Evolutionary conservation across 2,329 filamentous ascomycete genomes (phyloP).

Genomic region (Claviceps africana): DNA sequence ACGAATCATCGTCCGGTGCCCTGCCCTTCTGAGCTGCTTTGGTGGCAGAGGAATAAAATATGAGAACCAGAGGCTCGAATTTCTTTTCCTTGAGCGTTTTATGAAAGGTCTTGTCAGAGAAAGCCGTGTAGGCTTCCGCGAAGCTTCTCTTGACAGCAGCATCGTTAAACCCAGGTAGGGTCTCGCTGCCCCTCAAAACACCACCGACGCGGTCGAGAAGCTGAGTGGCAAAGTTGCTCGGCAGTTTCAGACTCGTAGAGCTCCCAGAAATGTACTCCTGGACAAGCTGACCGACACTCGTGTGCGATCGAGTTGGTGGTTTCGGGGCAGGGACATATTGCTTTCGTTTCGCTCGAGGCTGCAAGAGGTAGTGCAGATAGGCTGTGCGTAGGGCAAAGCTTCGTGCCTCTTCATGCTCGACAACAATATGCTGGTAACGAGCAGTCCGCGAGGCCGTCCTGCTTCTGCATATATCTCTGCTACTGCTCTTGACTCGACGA

Average conservation of each 20-base stretch:
- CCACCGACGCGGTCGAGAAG: slow-evolving; percentile 63
- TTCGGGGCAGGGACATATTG: slow-evolving; percentile 64
- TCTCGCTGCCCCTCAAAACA: slow-evolving; percentile 69
- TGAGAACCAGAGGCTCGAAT: slow-evolving; percentile 82
- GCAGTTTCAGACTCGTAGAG: slow-evolving; percentile 39
- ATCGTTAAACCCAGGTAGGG: slow-evolving; percentile 78
- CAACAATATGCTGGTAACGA: slow-evolving; percentile 29
- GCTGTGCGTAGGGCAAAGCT: slow-evolving; percentile 81
- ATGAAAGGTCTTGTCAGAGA: slow-evolving; percentile 77
- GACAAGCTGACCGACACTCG: slow-evolving; percentile 72
- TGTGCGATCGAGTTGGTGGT: slow-evolving; percentile 46
- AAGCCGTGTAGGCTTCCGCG: slow-evolving; percentile 82
- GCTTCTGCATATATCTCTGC: slow-evolving; percentile 25
- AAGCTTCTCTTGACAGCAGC: slow-evolving; percentile 86
- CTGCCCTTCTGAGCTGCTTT: slow-evolving; percentile 65
- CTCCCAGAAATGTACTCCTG: slow-evolving; percentile 59
- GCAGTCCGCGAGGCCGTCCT: slow-evolving; percentile 26
- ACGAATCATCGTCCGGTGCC: slow-evolving; percentile 69
- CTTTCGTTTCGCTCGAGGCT: slow-evolving; percentile 77
- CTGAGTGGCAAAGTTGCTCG: slow-evolving; percentile 36
- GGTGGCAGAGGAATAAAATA: slow-evolving; percentile 90
- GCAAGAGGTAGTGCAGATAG: slow-evolving; percentile 83
- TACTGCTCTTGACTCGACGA: slow-evolving; percentile 31
- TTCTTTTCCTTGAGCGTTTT: slow-evolving; percentile 86
- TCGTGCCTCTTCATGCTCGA: slow-evolving; percentile 70